phyloP scores from a whole-genome alignment of 257 asterid genomes.

The Paraleonurus japonicus region DNA sequence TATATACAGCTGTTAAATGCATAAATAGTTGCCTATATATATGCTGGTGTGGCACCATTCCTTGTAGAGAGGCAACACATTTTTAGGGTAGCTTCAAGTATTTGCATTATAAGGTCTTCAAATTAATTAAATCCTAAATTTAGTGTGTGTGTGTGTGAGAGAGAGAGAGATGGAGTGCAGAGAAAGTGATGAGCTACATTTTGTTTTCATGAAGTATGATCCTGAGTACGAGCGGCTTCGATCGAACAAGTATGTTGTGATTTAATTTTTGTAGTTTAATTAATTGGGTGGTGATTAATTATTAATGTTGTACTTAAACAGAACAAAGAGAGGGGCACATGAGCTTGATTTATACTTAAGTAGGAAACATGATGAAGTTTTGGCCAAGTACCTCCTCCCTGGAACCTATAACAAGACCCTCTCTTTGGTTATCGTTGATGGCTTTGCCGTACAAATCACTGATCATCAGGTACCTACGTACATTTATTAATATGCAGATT shows the following conservation, averaged over 20 bases:
- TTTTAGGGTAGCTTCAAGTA: background rate
- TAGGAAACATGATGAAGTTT: conserved; percentile 73
- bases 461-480: conserved; percentile 53
- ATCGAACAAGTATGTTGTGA: conserved; percentile 47
- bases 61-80: conserved; percentile 23
- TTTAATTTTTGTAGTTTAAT: background rate
- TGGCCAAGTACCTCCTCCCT: conserved; percentile 51
- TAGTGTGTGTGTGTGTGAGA: too few relatives aligned
- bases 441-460: conserved; percentile 75
- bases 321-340: conserved; percentile 56
- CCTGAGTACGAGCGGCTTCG: conserved; percentile 82
- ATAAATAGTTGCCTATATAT: conserved; percentile 33
- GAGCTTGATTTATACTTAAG: conserved; percentile 72
- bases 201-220: conserved; percentile 88
- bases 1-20: conserved; percentile 32
- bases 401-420: conserved; percentile 71
- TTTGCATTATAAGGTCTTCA: conserved; percentile 3
- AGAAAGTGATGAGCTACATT: conserved; percentile 46
- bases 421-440: conserved; percentile 83
- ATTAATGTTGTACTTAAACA: background rate
- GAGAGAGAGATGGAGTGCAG: conserved; percentile 35
- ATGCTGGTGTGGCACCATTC: conserved; percentile 18
- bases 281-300: background rate
- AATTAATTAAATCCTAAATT: background rate
- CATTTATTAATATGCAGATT: background rate